Base-by-base conservation (phyloP, 805 yeast genomes). In the Pichia nanzhaoensis region DNA sequence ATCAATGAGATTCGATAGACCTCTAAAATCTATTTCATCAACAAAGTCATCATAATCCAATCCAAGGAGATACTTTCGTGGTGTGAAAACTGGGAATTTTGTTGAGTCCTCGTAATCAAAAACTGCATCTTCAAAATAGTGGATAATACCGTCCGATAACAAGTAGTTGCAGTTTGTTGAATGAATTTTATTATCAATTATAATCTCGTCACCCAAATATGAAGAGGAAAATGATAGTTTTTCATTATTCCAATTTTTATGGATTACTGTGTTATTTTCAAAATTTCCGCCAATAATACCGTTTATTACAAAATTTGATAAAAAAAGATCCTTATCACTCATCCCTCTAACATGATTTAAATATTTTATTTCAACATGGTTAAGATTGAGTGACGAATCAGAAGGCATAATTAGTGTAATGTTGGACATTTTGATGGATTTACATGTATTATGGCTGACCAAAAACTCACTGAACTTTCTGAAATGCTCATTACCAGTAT, bases 11-110 rank as follows among this genome's bases (percentile, higher is more conserved):
- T 71, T 50, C 2, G 68, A 63, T 17, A 87, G 61, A 12, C 74
- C 71, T 47, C 89, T 74, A 43, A 85, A 75, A 37, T 76, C 68
- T 14, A 87, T 52, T 54, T 87, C 95, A n/a, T 74, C 71, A 5
- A 85, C 90, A 58, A 86, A 79, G 22, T 69, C 69, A 2, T 81
- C 68, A 41, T 78, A 79, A 47, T 79, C 73, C 37, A 80, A 58
- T 0, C 85, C 88, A 42, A 75, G 65, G 2, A 83, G 59, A 52
- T 78, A 74, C 55, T 78, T 82, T 51, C 78, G 69, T 1, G 78
- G 75, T 28, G 78, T 77, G 53, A 78, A 75, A 1, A 49, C 30
- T 0, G 68, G 63, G 50, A 59, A 22, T 2, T n/a, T 39, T 14
- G 42, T 34, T 9, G 49, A 39, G 22, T 50, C 41, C 44, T 21